Conservation (phyloP, 768 basidiomycete species). For the Panaeolus cyanescens region DNA sequence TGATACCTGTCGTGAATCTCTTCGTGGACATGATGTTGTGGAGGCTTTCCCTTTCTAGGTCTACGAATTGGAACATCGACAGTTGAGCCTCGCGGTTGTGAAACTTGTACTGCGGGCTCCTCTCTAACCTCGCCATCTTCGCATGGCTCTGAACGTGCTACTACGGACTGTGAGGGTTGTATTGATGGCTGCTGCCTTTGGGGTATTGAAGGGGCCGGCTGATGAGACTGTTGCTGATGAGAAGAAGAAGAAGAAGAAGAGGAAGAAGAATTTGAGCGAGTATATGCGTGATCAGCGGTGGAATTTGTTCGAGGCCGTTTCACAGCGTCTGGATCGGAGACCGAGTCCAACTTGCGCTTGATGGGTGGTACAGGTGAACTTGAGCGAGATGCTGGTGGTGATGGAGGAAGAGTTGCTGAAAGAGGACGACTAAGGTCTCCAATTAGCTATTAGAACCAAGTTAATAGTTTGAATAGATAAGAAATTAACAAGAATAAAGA, state of each 20-base stretch:
- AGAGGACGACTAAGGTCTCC: constrained; percentile 41
- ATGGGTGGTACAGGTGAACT: constrained; percentile 44
- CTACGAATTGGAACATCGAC: constrained; percentile 61
- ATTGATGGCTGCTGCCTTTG: constrained; percentile 25
- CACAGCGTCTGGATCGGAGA: constrained; percentile 38
- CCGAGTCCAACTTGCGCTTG: constrained; percentile 50
- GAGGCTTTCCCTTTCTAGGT: constrained; percentile 61
- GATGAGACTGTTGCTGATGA: constrained; percentile 29
- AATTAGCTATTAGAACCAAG: constrained; percentile 35
- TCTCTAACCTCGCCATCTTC: constrained; percentile 60
- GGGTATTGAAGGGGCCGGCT: constrained; percentile 24
- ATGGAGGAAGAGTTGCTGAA: constrained; percentile 50
- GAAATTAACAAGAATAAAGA: constrained; percentile 19
- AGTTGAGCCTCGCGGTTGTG: constrained; percentile 22
- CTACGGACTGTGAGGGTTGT: constrained; percentile 16
- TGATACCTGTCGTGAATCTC: constrained; percentile 72
- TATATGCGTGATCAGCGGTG: constrained; percentile 23
- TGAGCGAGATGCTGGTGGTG: constrained; percentile 52
- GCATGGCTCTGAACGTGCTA: constrained; percentile 43
- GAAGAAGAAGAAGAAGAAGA: constrained; percentile 22
- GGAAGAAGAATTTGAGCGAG: constrained; percentile 23
- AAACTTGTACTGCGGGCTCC: constrained; percentile 33
- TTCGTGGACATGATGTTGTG: constrained; percentile 48
- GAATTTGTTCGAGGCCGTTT: constrained; percentile 49
- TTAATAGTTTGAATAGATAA: constrained; percentile 7